Evolutionary conservation across 1,139 yeast genomes (phyloP), one percentile per base, ranked within the genome.

Genomic region (Blastobotrys raffinosifermentans): DNA sequence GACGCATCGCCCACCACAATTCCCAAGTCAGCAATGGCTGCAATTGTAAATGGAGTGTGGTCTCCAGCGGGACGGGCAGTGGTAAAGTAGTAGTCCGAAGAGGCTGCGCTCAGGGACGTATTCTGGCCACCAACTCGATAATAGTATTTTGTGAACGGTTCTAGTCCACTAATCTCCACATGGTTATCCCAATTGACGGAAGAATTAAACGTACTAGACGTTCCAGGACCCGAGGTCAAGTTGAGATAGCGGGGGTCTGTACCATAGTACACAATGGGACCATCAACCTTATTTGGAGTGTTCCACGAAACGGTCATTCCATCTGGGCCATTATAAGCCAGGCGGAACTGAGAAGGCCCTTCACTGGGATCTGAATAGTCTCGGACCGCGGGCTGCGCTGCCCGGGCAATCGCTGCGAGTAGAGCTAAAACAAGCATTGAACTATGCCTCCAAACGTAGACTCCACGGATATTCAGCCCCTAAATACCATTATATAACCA

Each of bases 161-260:
- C 29, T 31, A 58, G 47, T 8, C 46, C 52, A 13, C 40, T 27
- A 30, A 58, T 33, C 35, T 47, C 40, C 8, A 57, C 63, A 33
- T 58, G 60, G 40, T 57, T 55, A 39, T 47, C 47, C 47, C 49
- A 57, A 11, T 55, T 49, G 8, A 49, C 42, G 3, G 60, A 50
- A 10, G 57, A 47, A 15, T 38, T 36, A 29, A 45, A 56, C 18
- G 58, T 56, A 10, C 30, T 36, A 3, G 60, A 51, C 15, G 35
- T 26, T 20, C 58, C 58, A 4, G 35, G 20, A 14, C 52, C 53
- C 16, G 39, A 32, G 19, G 27, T 19, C 10, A 15, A n/a, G 23
- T 27, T 35, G 22, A 57, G 49, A 17, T 39, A 19, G 36, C 47
- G 37, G 7, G 51, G 46, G 23, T 34, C 23, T 19, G 32, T 38